Percentiles rank a stretch among this genome's conserved stretches.
These are phyloP conservation scores for Quercus gilva DNA, from an alignment of 306 rosid species.

Conservation along the genomic window DNA sequence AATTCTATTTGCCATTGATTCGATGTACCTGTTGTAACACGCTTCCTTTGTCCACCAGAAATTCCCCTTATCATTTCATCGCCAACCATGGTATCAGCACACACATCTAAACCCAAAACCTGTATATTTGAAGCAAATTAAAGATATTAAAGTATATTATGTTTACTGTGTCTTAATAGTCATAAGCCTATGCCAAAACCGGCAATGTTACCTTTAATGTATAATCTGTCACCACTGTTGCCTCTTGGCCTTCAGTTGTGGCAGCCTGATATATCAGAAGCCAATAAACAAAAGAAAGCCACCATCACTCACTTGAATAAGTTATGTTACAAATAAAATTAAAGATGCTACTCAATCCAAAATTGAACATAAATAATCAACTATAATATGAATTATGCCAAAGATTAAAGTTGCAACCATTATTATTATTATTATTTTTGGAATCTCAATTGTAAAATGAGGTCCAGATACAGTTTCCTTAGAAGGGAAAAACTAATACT, in stretches of 20 bases:
- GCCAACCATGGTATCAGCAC: conserved; percentile 52
- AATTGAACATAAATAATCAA: not conserved
- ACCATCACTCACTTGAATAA: conserved; percentile 9
- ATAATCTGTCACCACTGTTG: conserved; percentile 44
- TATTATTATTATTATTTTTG: not conserved
- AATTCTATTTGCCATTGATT: not conserved
- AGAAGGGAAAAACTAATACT: not conserved
- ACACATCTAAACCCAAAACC: conserved; percentile 48
- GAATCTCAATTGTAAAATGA: not conserved
- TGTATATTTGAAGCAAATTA: not conserved
- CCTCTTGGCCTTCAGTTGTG: conserved; percentile 37
- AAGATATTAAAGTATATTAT: not conserved
- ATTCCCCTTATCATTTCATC: conserved; percentile 52
- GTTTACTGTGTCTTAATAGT: too few species aligned
- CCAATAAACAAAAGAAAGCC: conserved; percentile 39
- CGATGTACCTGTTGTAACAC: conserved; percentile 45
- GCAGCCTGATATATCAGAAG: conserved; percentile 27
- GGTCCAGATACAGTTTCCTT: not conserved
- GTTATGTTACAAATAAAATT: not conserved
- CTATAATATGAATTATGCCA: not conserved
- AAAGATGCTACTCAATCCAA: not conserved
- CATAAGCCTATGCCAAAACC: not conserved
- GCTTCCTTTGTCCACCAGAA: conserved; percentile 54
- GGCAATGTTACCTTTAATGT: conserved; percentile 32
- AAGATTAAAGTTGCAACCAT: not conserved